Percentiles rank a stretch among this genome's conserved stretches.
Conservation (phyloP, 2,329 filamentous ascomycete species). For the Cladorrhinum sp. region DNA sequence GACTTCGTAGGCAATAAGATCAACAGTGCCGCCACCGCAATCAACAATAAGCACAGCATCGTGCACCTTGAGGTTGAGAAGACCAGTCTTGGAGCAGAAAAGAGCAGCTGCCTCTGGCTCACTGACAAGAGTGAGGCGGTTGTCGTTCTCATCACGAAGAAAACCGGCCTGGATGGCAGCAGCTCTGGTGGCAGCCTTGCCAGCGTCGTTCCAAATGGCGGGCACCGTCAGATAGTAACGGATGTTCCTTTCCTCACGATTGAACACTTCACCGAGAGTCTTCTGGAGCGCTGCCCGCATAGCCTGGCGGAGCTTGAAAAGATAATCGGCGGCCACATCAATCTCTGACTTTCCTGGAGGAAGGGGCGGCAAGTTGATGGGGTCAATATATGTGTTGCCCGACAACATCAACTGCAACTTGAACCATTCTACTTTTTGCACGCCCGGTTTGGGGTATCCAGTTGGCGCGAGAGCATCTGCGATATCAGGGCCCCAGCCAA, state of each 20-base stretch:
- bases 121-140: constrained; percentile 88
- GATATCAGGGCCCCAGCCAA: constrained; percentile 99
- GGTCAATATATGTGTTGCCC: constrained; percentile 98
- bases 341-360: constrained; percentile 98
- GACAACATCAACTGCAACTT: constrained; percentile 98
- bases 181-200: constrained; percentile 92
- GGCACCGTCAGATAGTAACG: constrained; percentile 98
- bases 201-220: constrained; percentile 98
- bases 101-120: constrained; percentile 96
- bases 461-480: constrained; percentile 94
- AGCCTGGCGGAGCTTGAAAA: constrained; percentile 95
- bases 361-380: constrained; percentile 95
- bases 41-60: constrained; percentile 98
- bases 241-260: constrained; percentile 96
- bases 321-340: constrained; percentile 97
- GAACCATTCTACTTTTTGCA: constrained; percentile 99
- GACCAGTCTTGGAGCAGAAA: constrained; percentile 95
- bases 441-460: constrained; percentile 93
- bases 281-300: constrained; percentile 96
- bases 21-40: constrained; percentile 96
- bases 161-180: constrained; percentile 97
- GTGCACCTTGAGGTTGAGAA: constrained; percentile 95
- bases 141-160: constrained; percentile 95
- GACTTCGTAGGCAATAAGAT: constrained; percentile 98
- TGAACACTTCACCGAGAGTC: constrained; percentile 95